Conservation (phyloP, 1,139 yeast species). For the Pichia sp. region DNA sequence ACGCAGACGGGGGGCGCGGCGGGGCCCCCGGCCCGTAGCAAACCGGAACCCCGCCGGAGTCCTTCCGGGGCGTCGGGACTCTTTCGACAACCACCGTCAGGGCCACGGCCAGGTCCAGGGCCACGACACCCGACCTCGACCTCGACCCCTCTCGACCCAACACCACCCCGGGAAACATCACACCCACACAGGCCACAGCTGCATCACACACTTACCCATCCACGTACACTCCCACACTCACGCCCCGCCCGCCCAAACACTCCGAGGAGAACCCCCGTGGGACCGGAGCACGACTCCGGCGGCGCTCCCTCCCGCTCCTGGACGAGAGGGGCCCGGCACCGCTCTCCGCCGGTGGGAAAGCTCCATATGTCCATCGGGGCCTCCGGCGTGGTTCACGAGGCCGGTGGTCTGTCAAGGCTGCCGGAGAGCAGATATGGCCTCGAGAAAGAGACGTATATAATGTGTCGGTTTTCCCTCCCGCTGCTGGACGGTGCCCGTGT, state of each 20-base stretch:
- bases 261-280: conserved; percentile 1
- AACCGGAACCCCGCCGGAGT: background rate
- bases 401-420: background rate
- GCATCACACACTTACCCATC: background rate
- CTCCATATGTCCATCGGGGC: background rate
- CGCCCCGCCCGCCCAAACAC: background rate
- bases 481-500: too few species aligned
- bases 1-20: too few species aligned
- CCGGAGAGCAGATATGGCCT: background rate
- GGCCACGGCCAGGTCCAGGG: background rate
- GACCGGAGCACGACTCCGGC: background rate
- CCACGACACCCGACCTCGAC: too few species aligned
- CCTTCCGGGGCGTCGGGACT: conserved; percentile 3
- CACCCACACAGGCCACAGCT: background rate
- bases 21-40: background rate
- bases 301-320: background rate
- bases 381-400: too few species aligned
- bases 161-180: too few species aligned
- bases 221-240: background rate
- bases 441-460: background rate
- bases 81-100: background rate
- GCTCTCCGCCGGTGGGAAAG: background rate
- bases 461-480: background rate
- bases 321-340: conserved; percentile 1
- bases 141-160: too few species aligned